A percentile compares a stretch with the other conserved stretches of the same genome.
phyloP scores from a whole-genome alignment of 805 yeast genomes.

The Yamadazyma phyllophila region DNA sequence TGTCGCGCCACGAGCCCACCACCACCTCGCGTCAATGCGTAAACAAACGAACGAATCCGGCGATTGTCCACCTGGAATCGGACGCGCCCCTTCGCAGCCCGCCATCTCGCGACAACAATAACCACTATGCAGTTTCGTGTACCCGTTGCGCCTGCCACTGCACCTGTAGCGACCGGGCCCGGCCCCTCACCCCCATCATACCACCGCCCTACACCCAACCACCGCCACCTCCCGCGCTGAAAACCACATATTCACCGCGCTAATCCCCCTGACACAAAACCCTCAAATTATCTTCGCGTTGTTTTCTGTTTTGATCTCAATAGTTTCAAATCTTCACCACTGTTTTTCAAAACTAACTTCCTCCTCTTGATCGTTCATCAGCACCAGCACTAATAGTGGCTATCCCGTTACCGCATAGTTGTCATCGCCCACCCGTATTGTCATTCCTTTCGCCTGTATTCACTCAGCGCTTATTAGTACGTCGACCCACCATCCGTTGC shows the following conservation, averaged over 20 bases:
- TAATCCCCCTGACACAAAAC: slow-evolving; percentile 2
- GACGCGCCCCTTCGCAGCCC: slow-evolving; percentile 2
- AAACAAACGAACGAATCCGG: slow-evolving; percentile 2
- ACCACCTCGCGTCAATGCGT: neutral
- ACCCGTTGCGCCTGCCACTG: neutral
- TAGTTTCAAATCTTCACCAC: neutral
- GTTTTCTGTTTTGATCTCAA: slow-evolving; percentile 8
- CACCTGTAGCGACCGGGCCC: too few species aligned
- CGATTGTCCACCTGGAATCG: slow-evolving; percentile 1
- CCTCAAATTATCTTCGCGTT: slow-evolving; percentile 1
- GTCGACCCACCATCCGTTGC: too few species aligned
- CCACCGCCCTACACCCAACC: neutral
- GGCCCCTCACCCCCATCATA: neutral
- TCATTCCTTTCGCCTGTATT: neutral
- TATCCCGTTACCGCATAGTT: too few species aligned
- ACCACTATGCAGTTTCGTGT: neutral
- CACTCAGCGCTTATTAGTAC: neutral
- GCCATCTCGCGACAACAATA: slow-evolving; percentile 1
- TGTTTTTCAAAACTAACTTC: neutral
- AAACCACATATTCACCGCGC: neutral
- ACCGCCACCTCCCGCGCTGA: neutral
- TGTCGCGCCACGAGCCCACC: neutral
- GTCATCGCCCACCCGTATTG: neutral
- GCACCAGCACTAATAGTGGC: neutral
- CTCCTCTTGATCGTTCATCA: neutral